phyloP scores from a whole-genome alignment of 2,329 filamentous ascomycete genomes.

The Ophioceras dolichostomum region DNA sequence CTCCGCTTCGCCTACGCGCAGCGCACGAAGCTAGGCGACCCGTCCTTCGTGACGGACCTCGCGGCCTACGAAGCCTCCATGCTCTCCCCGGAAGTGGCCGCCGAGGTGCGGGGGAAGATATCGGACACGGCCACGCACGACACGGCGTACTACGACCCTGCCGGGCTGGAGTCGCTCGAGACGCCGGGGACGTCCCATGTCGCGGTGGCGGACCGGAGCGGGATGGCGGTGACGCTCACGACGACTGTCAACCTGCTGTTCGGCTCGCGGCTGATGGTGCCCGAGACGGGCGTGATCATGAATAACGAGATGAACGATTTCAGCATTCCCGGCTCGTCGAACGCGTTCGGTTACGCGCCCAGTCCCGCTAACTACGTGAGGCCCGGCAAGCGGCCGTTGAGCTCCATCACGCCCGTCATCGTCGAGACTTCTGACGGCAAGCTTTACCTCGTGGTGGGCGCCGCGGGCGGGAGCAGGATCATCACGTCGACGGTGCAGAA shows the following conservation, averaged over 20 bases:
- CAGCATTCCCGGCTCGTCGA: conserved; percentile 57
- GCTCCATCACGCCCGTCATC: conserved; percentile 56
- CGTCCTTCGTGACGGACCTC: conserved; percentile 50
- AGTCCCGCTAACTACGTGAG: conserved; percentile 63
- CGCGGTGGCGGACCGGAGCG: conserved; percentile 54
- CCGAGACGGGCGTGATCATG: conserved; percentile 71
- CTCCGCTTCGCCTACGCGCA: conserved; percentile 72
- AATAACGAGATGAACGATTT: conserved; percentile 59
- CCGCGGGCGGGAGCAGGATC: conserved; percentile 73
- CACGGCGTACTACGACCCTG: conserved; percentile 30
- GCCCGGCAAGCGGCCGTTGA: conserved; percentile 67
- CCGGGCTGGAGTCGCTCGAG: conserved; percentile 30
- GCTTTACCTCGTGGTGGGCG: conserved; percentile 59
- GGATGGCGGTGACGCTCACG: conserved; percentile 64
- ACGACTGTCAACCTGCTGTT: conserved; percentile 76
- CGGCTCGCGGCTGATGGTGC: conserved; percentile 62
- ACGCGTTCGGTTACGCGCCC: conserved; percentile 68
- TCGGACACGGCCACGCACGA: conserved; percentile 24
- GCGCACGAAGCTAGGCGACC: conserved; percentile 65
- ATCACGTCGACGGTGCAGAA: conserved; percentile 69
- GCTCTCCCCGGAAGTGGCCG: conserved; percentile 50
- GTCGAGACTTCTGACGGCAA: conserved; percentile 34
- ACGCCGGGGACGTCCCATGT: conserved; percentile 61
- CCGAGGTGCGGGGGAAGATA: conserved; percentile 35
- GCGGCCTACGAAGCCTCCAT: conserved; percentile 45